Evolutionary conservation across 306 rosid species (phyloP).

Genomic region (Styphnolobium japonicum): DNA sequence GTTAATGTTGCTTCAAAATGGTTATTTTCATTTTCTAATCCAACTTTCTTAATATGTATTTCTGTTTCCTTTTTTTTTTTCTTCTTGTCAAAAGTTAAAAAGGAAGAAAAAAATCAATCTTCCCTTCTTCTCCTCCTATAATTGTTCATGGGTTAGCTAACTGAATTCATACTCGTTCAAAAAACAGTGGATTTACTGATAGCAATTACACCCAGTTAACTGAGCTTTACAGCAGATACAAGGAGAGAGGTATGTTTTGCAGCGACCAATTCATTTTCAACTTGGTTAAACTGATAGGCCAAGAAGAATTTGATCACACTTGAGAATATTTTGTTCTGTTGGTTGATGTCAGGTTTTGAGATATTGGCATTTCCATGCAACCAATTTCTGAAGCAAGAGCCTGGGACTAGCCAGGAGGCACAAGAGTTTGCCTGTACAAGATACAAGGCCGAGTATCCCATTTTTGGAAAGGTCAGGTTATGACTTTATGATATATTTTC

Average conservation of each 20-base stretch:
- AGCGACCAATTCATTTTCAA: background rate
- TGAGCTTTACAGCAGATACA: slow-evolving; percentile 67
- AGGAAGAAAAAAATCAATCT: background rate
- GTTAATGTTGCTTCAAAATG: slow-evolving; percentile 97
- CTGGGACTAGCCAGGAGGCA: slow-evolving; percentile 74
- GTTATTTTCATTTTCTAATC: slow-evolving; percentile 35
- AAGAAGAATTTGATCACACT: background rate
- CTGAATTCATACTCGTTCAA: background rate
- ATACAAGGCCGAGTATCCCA: slow-evolving; percentile 88
- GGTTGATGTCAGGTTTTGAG: slow-evolving; percentile 60
- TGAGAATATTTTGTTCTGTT: background rate
- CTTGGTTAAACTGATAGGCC: background rate
- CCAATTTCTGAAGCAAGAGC: slow-evolving; percentile 86
- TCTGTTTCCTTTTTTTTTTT: background rate
- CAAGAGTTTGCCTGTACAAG: slow-evolving; percentile 71
- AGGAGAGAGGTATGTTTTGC: slow-evolving; percentile 51
- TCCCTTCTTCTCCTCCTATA: background rate
- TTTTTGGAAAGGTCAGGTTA: slow-evolving; percentile 68
- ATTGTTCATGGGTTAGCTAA: slow-evolving; percentile 11
- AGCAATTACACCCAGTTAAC: slow-evolving; percentile 80
- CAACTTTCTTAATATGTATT: background rate
- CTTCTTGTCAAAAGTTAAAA: background rate
- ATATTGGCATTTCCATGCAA: slow-evolving; percentile 97
- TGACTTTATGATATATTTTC: background rate
- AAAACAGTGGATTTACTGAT: slow-evolving; percentile 67